A percentile compares a stretch with the other conserved stretches of the same genome.
These are phyloP conservation scores for Pelargonium cotyledonis DNA, from an alignment of 441 rosid species.

Conservation along the genomic window DNA sequence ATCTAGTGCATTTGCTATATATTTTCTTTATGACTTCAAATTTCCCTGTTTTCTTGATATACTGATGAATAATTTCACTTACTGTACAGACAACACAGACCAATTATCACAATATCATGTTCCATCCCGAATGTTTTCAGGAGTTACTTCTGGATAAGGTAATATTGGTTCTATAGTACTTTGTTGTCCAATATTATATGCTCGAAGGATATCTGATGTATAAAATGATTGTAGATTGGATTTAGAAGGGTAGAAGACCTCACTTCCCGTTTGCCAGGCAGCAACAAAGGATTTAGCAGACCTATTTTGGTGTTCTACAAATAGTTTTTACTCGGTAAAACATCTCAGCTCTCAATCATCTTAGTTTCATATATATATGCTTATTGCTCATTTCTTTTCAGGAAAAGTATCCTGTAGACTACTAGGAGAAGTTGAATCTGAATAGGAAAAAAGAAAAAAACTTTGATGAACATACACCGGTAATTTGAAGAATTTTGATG, in stretches of 20 bases:
- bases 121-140: conserved; percentile 50
- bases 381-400: no score
- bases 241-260: conserved; percentile 72
- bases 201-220: background rate
- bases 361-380: no score
- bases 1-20: background rate
- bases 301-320: conserved; percentile 72
- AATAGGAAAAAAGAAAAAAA: no score
- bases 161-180: conserved; percentile 10
- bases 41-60: background rate
- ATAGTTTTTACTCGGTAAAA: conserved; percentile 24
- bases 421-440: no score
- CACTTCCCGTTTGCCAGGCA: conserved; percentile 53
- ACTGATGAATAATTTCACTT: background rate
- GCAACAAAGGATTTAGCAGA: conserved; percentile 70
- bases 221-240: conserved; percentile 54
- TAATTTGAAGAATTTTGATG: no score
- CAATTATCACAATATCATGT: conserved; percentile 41
- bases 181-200: background rate
- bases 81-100: conserved; percentile 53
- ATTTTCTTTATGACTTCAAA: background rate
- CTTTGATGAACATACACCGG: no score
- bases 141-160: conserved; percentile 94
- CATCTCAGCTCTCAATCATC: background rate
- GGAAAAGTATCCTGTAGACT: no score